Evolutionary conservation across 805 yeast genomes (phyloP), one percentile per base, ranked within the genome.

Genomic region (Geotrichum ghanense): DNA sequence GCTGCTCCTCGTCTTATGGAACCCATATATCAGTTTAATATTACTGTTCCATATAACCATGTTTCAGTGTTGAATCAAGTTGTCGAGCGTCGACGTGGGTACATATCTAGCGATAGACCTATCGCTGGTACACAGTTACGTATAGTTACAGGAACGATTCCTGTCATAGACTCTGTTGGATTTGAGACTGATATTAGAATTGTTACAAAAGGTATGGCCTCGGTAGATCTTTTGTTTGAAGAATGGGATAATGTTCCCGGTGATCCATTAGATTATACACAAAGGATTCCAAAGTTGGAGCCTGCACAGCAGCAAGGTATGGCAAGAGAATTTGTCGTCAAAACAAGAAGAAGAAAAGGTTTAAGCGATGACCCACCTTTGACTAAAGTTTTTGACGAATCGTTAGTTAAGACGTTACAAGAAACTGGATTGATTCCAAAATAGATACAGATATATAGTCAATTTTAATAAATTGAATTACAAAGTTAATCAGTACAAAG

Each of bases 131-230:
- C 97, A 0, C 83, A 76, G 10, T 63, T 90, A 7, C 76, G 70
- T 55, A 71, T 68, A 49, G 66, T 87, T 0, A 65, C 65, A 35
- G 95, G 89, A 0, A 64, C 62, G 24, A 66, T 92, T 0, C 98
- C 98, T 0, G 92, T 85, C 1, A 83, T 92, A 42, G 98, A 92
- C 52, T 82, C 96, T 1, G 68, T 82, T 46, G 98, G 97, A 0
- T 70, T 92, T 42, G 96, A 86, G 57, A 78, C 95, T 0, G 98
- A 92, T 60, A 65, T 92, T 25, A 65, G 95, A 51, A 62, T 86
- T 10, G 74, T 79, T 10, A 79, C 95, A 0, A 79, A 78, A 51
- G 96, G 96, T 3, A 81, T 76, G 55, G 89, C 92, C 0, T 71
- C 77, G 70, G 76, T 87, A 42, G 76, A 76, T 42, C 59, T 82